Conservation (phyloP, 192 early-diverging fungal genomes). For the Diversispora epigaea region DNA sequence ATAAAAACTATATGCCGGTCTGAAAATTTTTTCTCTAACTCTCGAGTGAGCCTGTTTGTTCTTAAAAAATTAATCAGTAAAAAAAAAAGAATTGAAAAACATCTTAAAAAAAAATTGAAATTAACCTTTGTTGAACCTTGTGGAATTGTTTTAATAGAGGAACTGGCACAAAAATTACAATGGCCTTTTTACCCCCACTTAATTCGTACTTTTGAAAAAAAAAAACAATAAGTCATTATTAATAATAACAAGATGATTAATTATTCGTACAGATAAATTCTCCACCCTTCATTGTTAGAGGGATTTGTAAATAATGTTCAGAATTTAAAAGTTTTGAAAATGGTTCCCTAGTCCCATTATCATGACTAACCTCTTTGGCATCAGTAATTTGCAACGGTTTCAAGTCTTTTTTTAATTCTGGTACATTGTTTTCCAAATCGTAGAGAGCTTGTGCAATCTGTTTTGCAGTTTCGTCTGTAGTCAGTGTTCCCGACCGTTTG, state of each 20-base stretch:
- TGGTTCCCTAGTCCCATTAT: not conserved
- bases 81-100: not conserved
- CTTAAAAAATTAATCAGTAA: not conserved
- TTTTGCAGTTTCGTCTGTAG: conserved; percentile 82
- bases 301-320: too few species aligned
- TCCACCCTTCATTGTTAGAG: too few species aligned
- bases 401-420: conserved; percentile 96
- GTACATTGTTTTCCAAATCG: conserved; percentile 93
- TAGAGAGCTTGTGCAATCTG: conserved; percentile 93
- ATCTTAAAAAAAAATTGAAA: not conserved
- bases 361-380: conserved; percentile 85
- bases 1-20: conserved; percentile 96
- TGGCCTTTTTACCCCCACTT: conserved; percentile 93
- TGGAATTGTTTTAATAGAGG: conserved; percentile 92
- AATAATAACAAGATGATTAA: not conserved
- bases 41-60: conserved; percentile 78
- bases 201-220: conserved; percentile 68
- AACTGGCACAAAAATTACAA: conserved; percentile 96
- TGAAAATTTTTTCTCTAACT: conserved; percentile 99
- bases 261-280: too few species aligned
- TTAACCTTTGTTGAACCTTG: conserved; percentile 86
- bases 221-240: not conserved
- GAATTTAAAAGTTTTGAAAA: not conserved
- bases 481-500: not conserved
- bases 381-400: conserved; percentile 89